Evolutionary conservation across 2,329 filamentous ascomycete species (phyloP).

Genomic region (Paecilomyces variotii): DNA sequence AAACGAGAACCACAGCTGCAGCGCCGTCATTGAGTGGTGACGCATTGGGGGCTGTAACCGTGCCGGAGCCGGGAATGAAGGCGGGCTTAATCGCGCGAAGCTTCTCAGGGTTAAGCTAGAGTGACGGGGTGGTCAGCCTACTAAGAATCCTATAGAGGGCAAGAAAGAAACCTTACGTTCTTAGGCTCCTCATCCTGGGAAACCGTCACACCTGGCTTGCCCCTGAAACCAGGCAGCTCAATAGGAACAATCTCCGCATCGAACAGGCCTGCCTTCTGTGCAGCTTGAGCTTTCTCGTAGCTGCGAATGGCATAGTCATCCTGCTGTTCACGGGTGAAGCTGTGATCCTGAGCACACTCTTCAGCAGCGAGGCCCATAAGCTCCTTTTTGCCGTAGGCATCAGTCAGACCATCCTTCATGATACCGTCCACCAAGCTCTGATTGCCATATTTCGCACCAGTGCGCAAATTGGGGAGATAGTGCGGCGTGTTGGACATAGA

Average conservation of each 20-base stretch:
- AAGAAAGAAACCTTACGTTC: slow-evolving; percentile 50
- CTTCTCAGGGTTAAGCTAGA: slow-evolving; percentile 65
- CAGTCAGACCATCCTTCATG: slow-evolving; percentile 87
- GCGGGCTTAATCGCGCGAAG: slow-evolving; percentile 77
- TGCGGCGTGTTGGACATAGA: slow-evolving; percentile 98
- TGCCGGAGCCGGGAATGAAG: slow-evolving; percentile 68
- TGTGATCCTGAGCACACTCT: slow-evolving; percentile 81
- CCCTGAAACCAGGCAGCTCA: slow-evolving; percentile 77
- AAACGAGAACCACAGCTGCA: slow-evolving; percentile 84
- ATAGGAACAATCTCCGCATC: slow-evolving; percentile 79
- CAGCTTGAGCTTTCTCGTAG: slow-evolving; percentile 87
- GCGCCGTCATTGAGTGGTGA: slow-evolving; percentile 94
- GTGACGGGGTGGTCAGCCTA: slow-evolving; percentile 2
- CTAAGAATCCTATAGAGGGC: not conserved
- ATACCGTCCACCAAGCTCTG: slow-evolving; percentile 83
- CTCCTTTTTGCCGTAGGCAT: slow-evolving; percentile 84
- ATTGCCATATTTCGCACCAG: slow-evolving; percentile 88
- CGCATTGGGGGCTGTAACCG: slow-evolving; percentile 92
- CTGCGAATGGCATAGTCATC: slow-evolving; percentile 93
- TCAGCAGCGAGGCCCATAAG: slow-evolving; percentile 94
- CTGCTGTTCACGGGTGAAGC: slow-evolving; percentile 73
- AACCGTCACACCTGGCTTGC: slow-evolving; percentile 75
- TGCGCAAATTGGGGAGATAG: slow-evolving; percentile 83
- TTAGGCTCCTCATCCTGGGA: slow-evolving; percentile 91
- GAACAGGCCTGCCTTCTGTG: slow-evolving; percentile 75